These are phyloP conservation scores for Metarhizium album DNA, from an alignment of 2,329 filamentous ascomycete species.

Conservation along the genomic window DNA sequence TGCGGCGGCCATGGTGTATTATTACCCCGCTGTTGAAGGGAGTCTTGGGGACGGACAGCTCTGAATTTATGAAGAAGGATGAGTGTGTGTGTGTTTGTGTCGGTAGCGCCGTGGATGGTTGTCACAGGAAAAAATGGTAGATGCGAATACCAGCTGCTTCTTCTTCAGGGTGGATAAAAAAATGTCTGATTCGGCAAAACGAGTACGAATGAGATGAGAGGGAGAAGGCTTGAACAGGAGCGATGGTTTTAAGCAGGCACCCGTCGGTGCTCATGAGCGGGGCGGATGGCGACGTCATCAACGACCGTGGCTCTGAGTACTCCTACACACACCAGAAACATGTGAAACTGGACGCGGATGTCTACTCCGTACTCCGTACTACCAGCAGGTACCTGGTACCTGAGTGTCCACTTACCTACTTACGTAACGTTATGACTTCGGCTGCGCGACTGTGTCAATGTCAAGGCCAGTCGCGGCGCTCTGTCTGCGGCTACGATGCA, in stretches of 20 bases:
- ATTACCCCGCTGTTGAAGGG: conserved; percentile 1
- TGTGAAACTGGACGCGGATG: no score
- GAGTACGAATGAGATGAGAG: neutral
- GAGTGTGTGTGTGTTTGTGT: neutral
- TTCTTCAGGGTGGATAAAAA: neutral
- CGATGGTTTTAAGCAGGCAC: neutral
- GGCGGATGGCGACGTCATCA: conserved; percentile 4
- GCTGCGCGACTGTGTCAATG: no score
- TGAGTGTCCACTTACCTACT: no score
- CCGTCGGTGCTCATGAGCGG: conserved; percentile 2
- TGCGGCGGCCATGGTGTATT: conserved; percentile 8
- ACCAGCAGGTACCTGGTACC: no score
- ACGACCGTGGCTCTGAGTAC: neutral
- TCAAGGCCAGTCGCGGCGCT: no score
- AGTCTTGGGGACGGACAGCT: neutral
- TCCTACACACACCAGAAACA: no score
- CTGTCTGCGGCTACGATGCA: no score
- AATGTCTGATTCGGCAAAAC: neutral
- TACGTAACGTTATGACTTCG: no score
- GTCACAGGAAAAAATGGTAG: neutral
- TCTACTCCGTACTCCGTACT: no score
- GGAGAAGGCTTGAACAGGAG: neutral
- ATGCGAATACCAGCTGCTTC: neutral
- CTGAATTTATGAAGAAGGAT: neutral
- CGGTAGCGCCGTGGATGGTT: neutral